Evolutionary conservation across 2,329 filamentous ascomycete genomes (phyloP), one percentile per base, ranked within the genome.

Genomic region (Cercospora sesami): DNA sequence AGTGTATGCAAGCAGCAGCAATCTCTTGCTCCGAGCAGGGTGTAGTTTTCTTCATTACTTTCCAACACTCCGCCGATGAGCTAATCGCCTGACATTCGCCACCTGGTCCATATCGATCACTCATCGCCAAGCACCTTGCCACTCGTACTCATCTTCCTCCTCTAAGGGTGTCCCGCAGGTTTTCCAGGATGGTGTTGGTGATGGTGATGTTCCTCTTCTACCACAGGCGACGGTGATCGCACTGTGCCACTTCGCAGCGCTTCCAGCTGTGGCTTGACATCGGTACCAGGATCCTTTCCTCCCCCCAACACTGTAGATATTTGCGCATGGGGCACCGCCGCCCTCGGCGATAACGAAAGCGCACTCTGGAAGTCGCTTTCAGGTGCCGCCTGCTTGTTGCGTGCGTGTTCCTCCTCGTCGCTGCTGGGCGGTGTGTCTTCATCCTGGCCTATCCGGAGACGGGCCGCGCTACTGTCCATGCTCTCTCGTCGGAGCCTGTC

Each of bases 401-500:
- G 64, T 12, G 68, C 65, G 26, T 72, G 74, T 48, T 80, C 78
- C 45, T 80, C 79, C 51, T 80, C 76, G 55, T 77, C 79, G 61
- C 77, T 79, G 68, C 76, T 78, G 30, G 74, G 74, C 21, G 69
- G 71, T 51, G 70, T 70, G 18, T 73, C 71, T 57, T 71, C 69
- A 30, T 72, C 66, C 39, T 68, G 57, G 42, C 64, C 66, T 10
- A 53, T 68, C 33, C 71, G 66, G 58, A 73, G 64, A 67, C 73
- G 71, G 59, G 73, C 64, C 79, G 79, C 66, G 76, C 78, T 68
- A 77, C 79, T 81, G 65, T 81, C 80, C 75, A 83, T 83, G 68
- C 81, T 83, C 71, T 84, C 82, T 55, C 81, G 75, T 23, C 83
- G 78, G 7, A 85, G 77, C 63, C 82, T 75, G 60, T 84, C 83